Conservation (phyloP, 1,284 basidiomycete species). For the Agroathelia rolfsii region DNA sequence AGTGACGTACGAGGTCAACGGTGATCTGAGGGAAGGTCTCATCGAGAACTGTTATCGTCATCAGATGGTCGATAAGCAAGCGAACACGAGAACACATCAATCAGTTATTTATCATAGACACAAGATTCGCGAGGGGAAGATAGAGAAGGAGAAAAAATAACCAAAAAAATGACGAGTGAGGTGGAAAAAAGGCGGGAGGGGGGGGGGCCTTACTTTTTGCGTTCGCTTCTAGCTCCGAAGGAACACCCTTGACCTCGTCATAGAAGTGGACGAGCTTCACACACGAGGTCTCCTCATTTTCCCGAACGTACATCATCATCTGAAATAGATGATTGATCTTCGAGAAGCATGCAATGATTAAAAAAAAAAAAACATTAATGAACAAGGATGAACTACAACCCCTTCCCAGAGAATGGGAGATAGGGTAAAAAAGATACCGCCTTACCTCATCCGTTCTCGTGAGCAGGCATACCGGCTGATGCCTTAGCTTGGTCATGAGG, state of each 20-base stretch:
- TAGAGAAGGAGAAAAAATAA: not conserved
- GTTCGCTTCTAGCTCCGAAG: slow-evolving; percentile 54
- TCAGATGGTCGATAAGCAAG: slow-evolving; percentile 14
- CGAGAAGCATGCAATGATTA: too few relatives aligned
- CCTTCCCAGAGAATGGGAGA: not conserved
- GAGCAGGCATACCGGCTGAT: slow-evolving; percentile 48
- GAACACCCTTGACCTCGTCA: slow-evolving; percentile 36
- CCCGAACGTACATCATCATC: slow-evolving; percentile 53
- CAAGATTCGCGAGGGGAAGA: too few relatives aligned
- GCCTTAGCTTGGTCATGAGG: slow-evolving; percentile 35
- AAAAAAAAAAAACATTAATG: not conserved
- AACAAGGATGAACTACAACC: not conserved
- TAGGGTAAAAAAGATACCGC: slow-evolving; percentile 3
- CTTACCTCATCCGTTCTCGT: slow-evolving; percentile 54
- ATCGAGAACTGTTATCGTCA: slow-evolving; percentile 35
- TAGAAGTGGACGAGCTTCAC: slow-evolving; percentile 61
- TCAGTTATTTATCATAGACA: not conserved
- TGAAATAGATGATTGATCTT: slow-evolving; percentile 55
- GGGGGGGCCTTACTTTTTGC: slow-evolving; percentile 50
- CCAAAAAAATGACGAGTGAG: slow-evolving; percentile 7
- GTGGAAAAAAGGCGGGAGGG: too few relatives aligned
- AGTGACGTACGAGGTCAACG: slow-evolving; percentile 36
- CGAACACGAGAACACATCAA: slow-evolving; percentile 10
- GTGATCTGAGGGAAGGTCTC: slow-evolving; percentile 56
- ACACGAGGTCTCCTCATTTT: slow-evolving; percentile 58